phyloP scores from a whole-genome alignment of 345 rosid genomes.

The Linum lewisii region DNA sequence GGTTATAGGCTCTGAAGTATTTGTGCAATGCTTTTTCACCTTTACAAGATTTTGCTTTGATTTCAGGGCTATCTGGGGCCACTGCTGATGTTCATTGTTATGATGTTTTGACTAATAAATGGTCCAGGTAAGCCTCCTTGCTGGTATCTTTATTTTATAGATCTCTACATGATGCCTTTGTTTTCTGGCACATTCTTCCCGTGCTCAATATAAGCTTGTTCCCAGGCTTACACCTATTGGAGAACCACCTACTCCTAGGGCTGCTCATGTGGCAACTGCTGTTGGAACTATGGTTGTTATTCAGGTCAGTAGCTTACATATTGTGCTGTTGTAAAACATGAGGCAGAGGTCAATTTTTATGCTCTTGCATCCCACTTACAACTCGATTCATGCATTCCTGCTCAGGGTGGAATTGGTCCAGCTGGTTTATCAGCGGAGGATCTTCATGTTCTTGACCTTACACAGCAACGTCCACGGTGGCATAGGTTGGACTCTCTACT shows the following conservation, averaged over 20 bases:
- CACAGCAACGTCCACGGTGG: slow-evolving; percentile 95
- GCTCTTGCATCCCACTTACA: background rate
- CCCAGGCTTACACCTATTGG: slow-evolving; percentile 79
- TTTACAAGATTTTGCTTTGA: slow-evolving; percentile 12
- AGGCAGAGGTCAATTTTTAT: background rate
- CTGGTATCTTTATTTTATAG: slow-evolving; percentile 1
- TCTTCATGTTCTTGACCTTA: slow-evolving; percentile 97
- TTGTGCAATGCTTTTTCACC: background rate
- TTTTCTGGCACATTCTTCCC: background rate
- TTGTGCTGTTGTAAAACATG: background rate
- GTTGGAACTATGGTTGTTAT: slow-evolving; percentile 99
- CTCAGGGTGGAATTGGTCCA: slow-evolving; percentile 97
- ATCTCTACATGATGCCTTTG: background rate
- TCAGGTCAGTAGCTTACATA: slow-evolving; percentile 47
- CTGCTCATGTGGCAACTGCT: slow-evolving; percentile 98
- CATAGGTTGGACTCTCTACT: slow-evolving; percentile 50
- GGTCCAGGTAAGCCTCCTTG: slow-evolving; percentile 65
- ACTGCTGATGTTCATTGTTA: slow-evolving; percentile 98
- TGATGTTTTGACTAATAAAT: slow-evolving; percentile 83
- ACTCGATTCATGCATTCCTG: slow-evolving; percentile 17
- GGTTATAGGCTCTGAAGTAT: background rate
- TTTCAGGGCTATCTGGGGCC: slow-evolving; percentile 93
- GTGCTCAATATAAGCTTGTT: slow-evolving; percentile 11
- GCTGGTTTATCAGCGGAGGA: slow-evolving; percentile 99
- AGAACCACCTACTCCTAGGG: slow-evolving; percentile 98